Base-by-base conservation (phyloP, 257 asterid species). In the Galeopsis tetrahit region DNA sequence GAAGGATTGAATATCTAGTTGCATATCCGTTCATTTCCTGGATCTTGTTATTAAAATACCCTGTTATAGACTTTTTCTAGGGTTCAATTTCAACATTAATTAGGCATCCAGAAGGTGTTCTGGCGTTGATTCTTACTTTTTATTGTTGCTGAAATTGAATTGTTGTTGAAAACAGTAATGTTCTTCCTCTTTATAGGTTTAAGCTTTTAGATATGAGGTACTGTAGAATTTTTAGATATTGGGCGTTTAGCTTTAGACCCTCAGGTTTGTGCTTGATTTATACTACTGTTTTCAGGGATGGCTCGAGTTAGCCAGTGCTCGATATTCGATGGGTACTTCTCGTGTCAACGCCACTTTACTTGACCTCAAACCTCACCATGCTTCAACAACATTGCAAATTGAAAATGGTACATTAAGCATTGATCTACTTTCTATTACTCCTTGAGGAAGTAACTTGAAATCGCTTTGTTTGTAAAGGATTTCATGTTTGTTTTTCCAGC, bases 271-370 rank as follows among this genome's bases (percentile, higher is more conserved):
- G 14, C 14, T 64, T 49, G 60, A 32, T 73, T 73, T 70, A 62
- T 61, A 36, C 11, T 21, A 49, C 2, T 59, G 66, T 78, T 58
- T 55, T 11, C 80, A 94, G 97, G 97, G 97, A 66, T 91, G 96
- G 96, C 80, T 94, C 69, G 97, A 94, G 44, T 79, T 91, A 70
- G 96, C 97, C 5, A 85, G 97, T 76, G 97, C 97, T 63, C 85
- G 97, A 60, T 91, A 83, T 71, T 91, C 96, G 1, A 91, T 94
- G 97, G 97, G 98, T 7, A 56, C 89, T 55, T 85, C 94, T 56
- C 97, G 98, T 60, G 82, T 94, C 78, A 88, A 79, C 70, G 79
- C 90, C 70, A 64, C 89, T 70, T 75, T 88, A 77, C 87, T 88
- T 70, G 85, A 91, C 79, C 96, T 80, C 83, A 91, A 94, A 74